Evolutionary conservation across 2,329 filamentous ascomycete species (phyloP), one percentile per base, ranked within the genome.

Genomic region (Microascus cirrosus): DNA sequence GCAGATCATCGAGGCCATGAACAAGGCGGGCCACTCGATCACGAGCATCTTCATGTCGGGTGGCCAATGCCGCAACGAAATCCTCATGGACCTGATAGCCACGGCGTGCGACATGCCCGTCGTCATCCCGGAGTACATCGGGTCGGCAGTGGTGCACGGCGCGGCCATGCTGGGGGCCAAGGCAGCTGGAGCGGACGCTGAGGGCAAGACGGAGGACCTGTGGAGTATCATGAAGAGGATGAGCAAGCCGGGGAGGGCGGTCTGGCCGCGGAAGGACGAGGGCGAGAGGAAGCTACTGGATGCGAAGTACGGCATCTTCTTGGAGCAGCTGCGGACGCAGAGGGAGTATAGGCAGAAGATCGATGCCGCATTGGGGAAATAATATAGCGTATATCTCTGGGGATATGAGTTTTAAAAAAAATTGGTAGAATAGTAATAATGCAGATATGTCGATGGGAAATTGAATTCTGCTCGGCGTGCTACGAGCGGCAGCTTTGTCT

Each of bases 211-310:
- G 0, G 92, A 96, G 75, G 83, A 87, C 48, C 76, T 99, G 61
- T 99, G 94, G 94, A 83, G 85, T 64, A 96, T 99, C 69, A 99
- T 99, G 94, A 90, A 95, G 71, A 84, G 91, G 59, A 94, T 96
- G 86, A 95, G 89, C 75, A 96, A 96, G 78, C 87, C 90, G 10
- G 94, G 93, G 35, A 89, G 86, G 65, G 82, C 91, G 54, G 87
- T 96, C 2, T 79, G 85, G 70, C 91, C 93, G 0, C 84, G 84
- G 24, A 82, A 78, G 57, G 83, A 95, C 68, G 73, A 76, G 60
- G 80, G 81, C 12, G 87, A 96, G 77, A 92, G 88, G 77, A 83
- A 83, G 68, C 74, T 99, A 63, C 75, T 99, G 56, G 79, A 88
- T 65, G 87, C 86, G 61, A 99, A 99, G 78, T 99, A 96, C 69